Percentiles rank a stretch among this genome's conserved stretches.
Conservation (phyloP, 306 rosid species). For the Abrus pulchellus region DNA sequence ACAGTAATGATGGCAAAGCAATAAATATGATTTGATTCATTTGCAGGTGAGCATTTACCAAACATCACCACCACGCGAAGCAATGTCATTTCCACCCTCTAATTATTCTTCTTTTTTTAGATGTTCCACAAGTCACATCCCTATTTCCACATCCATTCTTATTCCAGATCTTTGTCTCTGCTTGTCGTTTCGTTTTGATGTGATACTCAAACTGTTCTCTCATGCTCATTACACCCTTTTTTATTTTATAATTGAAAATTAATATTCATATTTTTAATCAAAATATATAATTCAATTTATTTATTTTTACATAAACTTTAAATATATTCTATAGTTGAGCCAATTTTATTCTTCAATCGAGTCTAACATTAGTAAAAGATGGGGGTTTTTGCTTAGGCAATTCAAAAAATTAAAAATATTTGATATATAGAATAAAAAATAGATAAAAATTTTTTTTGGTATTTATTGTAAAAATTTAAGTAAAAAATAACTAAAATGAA, state of each 20-base stretch:
- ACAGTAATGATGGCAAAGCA: neutral
- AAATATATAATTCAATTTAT: too few species aligned
- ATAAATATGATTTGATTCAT: neutral
- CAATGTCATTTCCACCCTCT: neutral
- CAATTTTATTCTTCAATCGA: too few species aligned
- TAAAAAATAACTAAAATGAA: neutral
- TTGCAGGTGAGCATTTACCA: neutral
- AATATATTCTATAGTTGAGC: too few species aligned
- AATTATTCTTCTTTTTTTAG: neutral
- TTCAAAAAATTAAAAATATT: too few species aligned
- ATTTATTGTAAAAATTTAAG: neutral
- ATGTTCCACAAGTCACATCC: neutral
- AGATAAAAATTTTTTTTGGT: too few species aligned
- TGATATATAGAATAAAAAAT: too few species aligned
- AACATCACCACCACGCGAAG: neutral
- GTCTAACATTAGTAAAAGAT: too few species aligned
- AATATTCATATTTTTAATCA: too few species aligned
- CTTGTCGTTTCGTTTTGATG: neutral
- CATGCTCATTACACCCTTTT: neutral
- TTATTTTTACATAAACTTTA: too few species aligned
- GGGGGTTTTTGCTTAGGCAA: too few species aligned
- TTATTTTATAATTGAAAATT: too few species aligned
- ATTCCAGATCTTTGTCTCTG: neutral
- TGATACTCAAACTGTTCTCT: neutral
- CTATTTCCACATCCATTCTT: neutral